These are phyloP conservation scores for Cryphonectria parasitica DNA, from an alignment of 2,329 filamentous ascomycete genomes.

Conservation along the genomic window DNA sequence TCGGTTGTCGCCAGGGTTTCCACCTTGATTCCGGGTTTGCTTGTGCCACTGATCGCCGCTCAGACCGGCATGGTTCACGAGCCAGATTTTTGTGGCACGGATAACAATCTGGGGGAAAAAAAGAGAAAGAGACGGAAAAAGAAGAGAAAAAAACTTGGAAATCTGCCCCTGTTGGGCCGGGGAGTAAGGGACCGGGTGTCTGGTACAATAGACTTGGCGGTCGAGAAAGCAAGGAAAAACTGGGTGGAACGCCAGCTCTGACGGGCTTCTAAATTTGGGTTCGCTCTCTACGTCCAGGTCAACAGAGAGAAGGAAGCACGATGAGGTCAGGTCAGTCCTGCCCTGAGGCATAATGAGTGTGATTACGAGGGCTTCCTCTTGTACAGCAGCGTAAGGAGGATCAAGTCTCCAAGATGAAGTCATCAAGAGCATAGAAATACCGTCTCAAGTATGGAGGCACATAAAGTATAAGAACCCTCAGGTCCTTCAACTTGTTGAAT, in stretches of 20 bases:
- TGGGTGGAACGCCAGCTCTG: background rate
- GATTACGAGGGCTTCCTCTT: background rate
- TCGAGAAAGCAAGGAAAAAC: background rate
- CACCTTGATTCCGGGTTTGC: background rate
- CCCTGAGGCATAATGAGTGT: background rate
- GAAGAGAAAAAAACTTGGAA: conserved; percentile 6
- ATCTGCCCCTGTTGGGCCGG: background rate
- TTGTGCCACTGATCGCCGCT: background rate
- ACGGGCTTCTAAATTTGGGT: background rate
- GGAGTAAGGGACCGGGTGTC: background rate
- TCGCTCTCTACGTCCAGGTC: background rate
- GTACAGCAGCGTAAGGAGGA: background rate
- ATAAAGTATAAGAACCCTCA: conserved; percentile 2
- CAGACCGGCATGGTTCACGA: background rate
- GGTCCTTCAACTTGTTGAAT: background rate
- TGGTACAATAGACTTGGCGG: background rate
- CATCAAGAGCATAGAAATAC: background rate
- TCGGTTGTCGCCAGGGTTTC: background rate
- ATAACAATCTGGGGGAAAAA: background rate
- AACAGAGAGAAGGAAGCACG: background rate
- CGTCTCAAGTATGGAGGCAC: background rate
- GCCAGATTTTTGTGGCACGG: background rate
- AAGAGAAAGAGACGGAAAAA: too few species aligned
- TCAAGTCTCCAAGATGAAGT: background rate
- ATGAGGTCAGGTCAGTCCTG: background rate